Conservation (phyloP, 78 protist species). For the Dictyostelium firmibasis region DNA sequence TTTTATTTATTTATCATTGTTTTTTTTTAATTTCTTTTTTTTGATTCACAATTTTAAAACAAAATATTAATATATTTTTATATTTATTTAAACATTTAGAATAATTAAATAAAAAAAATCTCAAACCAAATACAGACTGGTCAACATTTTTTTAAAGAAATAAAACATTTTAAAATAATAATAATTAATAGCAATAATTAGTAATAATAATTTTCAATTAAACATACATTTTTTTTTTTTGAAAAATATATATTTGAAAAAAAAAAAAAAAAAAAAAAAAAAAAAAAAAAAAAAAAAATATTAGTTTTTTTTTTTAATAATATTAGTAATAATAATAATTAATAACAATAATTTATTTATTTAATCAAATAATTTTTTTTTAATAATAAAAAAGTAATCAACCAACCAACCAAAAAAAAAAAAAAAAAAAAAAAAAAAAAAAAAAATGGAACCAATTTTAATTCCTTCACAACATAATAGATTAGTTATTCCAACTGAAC, state of each 20-base stretch:
- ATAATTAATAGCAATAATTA: neutral
- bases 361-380: neutral
- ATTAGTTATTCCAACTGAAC: slow-evolving; percentile 43
- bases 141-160: neutral
- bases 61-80: too few relatives aligned
- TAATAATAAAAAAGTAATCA: neutral
- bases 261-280: neutral
- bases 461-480: slow-evolving; percentile 60
- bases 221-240: too few relatives aligned
- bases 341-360: too few relatives aligned
- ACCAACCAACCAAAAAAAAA: neutral
- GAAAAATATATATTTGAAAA: too few relatives aligned
- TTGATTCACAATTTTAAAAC: neutral
- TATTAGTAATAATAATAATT: too few relatives aligned
- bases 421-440: neutral
- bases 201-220: neutral
- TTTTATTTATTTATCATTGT: neutral
- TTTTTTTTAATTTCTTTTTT: too few relatives aligned
- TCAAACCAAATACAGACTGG: neutral
- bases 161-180: neutral
- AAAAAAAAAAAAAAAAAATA: neutral
- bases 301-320: too few relatives aligned
- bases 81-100: neutral
- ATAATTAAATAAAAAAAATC: neutral
- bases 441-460: slow-evolving; percentile 66